These are phyloP conservation scores for Entelexis sorbosivorans DNA, from an alignment of 1,139 yeast genomes.

Conservation along the genomic window DNA sequence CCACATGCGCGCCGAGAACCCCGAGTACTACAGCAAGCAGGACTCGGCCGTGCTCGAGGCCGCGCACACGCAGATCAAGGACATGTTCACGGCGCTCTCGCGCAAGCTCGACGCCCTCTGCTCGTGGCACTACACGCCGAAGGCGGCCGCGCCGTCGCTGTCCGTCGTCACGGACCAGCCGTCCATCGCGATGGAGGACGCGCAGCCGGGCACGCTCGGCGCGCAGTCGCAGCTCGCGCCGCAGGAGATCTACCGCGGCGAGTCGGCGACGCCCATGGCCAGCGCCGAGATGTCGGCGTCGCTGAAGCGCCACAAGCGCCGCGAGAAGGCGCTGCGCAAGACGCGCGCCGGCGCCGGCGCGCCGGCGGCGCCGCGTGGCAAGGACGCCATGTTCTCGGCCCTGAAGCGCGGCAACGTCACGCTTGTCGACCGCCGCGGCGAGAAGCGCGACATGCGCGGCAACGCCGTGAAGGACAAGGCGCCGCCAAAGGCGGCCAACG, in stretches of 20 bases:
- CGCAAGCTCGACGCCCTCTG: conserved; percentile 77
- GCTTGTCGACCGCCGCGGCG: conserved; percentile 67
- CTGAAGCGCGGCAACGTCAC: conserved; percentile 67
- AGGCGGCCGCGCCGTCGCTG: conserved; percentile 68
- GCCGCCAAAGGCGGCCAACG: conserved; percentile 23
- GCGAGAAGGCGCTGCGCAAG: conserved; percentile 60
- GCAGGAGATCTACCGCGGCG: conserved; percentile 75
- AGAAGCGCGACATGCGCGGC: conserved; percentile 63
- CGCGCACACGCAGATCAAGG: conserved; percentile 69
- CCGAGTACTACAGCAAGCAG: conserved; percentile 36
- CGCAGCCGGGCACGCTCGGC: conserved; percentile 80
- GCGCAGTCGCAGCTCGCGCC: conserved; percentile 79
- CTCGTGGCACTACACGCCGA: conserved; percentile 88
- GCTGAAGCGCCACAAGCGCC: conserved; percentile 83
- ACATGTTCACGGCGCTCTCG: conserved; percentile 49
- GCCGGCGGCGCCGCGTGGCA: conserved; percentile 23
- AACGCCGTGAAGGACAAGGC: conserved; percentile 41
- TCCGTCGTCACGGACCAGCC: conserved; percentile 75
- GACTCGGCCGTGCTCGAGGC: conserved; percentile 47
- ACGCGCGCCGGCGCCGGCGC: conserved; percentile 26
- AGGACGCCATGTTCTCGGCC: conserved; percentile 58
- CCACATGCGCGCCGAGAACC: conserved; percentile 37
- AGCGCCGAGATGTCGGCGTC: conserved; percentile 65
- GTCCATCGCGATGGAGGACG: conserved; percentile 85
- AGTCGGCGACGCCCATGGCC: conserved; percentile 58